These are phyloP conservation scores for Aspergillus sclerotioniger DNA, from an alignment of 495 filamentous ascomycete species.

Conservation along the genomic window DNA sequence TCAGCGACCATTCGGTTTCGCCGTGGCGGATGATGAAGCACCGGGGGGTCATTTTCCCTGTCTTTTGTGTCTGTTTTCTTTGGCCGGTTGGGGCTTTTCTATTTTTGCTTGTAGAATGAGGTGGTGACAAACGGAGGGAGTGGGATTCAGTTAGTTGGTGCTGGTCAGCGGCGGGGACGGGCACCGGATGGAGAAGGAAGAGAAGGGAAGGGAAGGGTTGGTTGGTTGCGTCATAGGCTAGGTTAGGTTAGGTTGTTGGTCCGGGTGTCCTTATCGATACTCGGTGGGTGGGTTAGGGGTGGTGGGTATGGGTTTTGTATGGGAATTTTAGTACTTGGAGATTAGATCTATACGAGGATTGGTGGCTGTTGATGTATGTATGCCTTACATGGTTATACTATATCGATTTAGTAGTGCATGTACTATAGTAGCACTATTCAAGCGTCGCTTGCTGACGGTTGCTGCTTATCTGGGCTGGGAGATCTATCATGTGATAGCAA, in stretches of 20 bases:
- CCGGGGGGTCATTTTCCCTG: slow-evolving; percentile 62
- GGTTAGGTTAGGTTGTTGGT: background rate
- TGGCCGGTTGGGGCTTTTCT: background rate
- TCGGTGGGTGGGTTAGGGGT: background rate
- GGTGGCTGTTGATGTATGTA: no score
- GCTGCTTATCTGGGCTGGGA: no score
- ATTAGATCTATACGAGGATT: no score
- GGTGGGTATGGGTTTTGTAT: no score
- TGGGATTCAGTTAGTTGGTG: background rate
- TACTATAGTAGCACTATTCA: no score
- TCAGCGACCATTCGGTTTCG: slow-evolving; percentile 97
- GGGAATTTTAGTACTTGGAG: no score
- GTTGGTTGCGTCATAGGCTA: slow-evolving; percentile 1
- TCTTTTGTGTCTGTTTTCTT: slow-evolving; percentile 3
- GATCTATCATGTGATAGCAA: no score
- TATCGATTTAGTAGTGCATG: no score
- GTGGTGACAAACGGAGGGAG: background rate
- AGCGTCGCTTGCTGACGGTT: no score
- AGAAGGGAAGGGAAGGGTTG: background rate
- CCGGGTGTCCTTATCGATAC: background rate
- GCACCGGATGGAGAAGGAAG: background rate
- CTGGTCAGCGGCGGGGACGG: background rate
- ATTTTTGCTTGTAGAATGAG: no score
- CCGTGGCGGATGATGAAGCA: slow-evolving; percentile 93
- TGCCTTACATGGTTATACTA: no score